phyloP scores from a whole-genome alignment of 345 rosid species.

The Heritiera littoralis region DNA sequence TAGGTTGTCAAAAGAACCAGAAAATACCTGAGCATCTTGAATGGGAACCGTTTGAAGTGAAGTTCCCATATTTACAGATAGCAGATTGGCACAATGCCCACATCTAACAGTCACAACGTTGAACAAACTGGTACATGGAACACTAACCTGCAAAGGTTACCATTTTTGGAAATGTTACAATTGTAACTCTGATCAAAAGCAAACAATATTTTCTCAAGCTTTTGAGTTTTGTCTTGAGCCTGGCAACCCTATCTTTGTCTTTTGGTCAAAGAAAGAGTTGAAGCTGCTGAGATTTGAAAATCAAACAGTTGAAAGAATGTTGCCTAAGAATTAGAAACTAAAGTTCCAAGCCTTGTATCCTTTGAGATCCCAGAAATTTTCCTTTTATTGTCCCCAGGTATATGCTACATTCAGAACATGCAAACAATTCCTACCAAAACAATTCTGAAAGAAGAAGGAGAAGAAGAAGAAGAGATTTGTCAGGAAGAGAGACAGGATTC shows the following conservation, averaged over 20 bases:
- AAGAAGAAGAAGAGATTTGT: background rate
- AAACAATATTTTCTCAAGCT: background rate
- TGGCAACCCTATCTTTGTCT: constrained; percentile 17
- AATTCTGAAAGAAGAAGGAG: constrained; percentile 32
- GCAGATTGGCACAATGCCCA: constrained; percentile 89
- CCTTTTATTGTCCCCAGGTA: constrained; percentile 4
- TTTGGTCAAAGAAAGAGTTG: constrained; percentile 15
- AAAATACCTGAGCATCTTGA: constrained; percentile 60
- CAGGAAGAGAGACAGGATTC: constrained; percentile 14
- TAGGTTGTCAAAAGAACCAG: background rate
- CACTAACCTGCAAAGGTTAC: constrained; percentile 65
- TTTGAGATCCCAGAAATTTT: background rate
- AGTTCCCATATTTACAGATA: constrained; percentile 79
- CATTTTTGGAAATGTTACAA: constrained; percentile 5
- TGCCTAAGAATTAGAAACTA: background rate
- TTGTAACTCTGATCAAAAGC: background rate
- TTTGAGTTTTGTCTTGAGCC: background rate
- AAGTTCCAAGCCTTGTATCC: background rate
- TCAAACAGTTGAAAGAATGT: constrained; percentile 19
- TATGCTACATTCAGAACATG: background rate
- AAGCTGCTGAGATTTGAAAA: background rate
- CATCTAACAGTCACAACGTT: constrained; percentile 89
- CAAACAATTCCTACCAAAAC: background rate
- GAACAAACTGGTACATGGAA: constrained; percentile 70
- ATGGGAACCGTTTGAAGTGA: constrained; percentile 58